A percentile compares a stretch with the other conserved stretches of the same genome.
Conservation (phyloP, 176 grass and related monocot species). For the Zoysia pacifica region DNA sequence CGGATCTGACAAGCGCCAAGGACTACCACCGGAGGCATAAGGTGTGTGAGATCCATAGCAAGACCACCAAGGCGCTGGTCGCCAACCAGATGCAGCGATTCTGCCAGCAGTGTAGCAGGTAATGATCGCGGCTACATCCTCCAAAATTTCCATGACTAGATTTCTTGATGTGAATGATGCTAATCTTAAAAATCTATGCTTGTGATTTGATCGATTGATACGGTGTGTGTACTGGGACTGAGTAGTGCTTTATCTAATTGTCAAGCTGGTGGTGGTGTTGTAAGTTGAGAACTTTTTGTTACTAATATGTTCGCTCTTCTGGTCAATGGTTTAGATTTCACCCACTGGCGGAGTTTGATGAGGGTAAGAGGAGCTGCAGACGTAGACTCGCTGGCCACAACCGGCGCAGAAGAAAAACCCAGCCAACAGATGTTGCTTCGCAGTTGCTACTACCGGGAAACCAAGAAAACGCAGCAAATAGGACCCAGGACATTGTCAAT, state of each 20-base stretch:
- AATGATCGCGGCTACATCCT: conserved; percentile 39
- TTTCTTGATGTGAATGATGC: conserved; percentile 26
- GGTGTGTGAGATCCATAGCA: conserved; percentile 91
- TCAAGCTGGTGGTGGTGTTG: neutral
- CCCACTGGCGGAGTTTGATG: conserved; percentile 88
- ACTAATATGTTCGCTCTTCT: conserved; percentile 48
- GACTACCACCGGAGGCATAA: conserved; percentile 95
- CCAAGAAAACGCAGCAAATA: conserved; percentile 70
- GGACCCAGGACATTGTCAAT: conserved; percentile 84
- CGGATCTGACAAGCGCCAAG: conserved; percentile 87
- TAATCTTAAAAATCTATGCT: neutral
- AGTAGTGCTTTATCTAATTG: conserved; percentile 26
- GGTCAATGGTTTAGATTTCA: conserved; percentile 75
- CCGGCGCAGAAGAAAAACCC: conserved; percentile 87
- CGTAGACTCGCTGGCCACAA: conserved; percentile 93
- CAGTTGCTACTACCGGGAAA: conserved; percentile 75
- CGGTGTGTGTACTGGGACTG: neutral
- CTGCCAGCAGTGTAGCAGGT: conserved; percentile 99
- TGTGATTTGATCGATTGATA: conserved; percentile 11
- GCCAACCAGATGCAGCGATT: conserved; percentile 91
- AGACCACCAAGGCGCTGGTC: conserved; percentile 84
- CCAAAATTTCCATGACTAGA: conserved; percentile 3
- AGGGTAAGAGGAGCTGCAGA: conserved; percentile 97
- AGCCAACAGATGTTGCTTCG: conserved; percentile 79
- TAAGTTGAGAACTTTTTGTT: conserved; percentile 25